Evolutionary conservation across 257 asterid species (phyloP).

Genomic region (Cruciata laevipes): DNA sequence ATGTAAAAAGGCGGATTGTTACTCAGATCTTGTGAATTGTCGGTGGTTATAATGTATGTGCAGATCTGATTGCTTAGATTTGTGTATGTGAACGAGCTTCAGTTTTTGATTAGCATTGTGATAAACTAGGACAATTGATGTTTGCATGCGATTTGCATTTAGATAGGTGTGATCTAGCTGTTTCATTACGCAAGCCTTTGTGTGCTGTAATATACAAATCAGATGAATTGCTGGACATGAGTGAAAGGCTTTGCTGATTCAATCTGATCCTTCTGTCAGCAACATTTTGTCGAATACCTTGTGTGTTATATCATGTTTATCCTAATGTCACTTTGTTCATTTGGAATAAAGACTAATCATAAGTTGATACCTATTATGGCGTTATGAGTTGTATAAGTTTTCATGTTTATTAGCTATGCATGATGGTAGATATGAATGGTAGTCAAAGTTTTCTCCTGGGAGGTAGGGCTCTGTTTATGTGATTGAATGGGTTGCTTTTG

Average conservation of each 20-base stretch:
- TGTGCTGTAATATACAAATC: background rate
- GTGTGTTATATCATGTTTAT: background rate
- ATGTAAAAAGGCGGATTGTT: background rate
- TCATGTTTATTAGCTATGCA: background rate
- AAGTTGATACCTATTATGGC: no score
- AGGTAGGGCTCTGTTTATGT: background rate
- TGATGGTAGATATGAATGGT: background rate
- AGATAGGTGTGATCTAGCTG: background rate
- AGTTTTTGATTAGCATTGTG: background rate
- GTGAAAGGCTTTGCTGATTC: background rate
- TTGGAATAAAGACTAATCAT: no score
- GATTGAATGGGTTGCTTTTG: background rate
- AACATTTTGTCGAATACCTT: background rate
- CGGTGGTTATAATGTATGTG: background rate
- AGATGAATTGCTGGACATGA: background rate
- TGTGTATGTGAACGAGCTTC: background rate
- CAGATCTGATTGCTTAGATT: background rate
- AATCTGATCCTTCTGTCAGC: background rate
- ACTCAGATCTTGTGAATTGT: slow-evolving; percentile 3
- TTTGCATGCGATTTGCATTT: background rate
- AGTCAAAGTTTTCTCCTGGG: background rate
- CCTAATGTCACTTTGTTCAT: background rate
- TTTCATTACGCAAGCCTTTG: background rate
- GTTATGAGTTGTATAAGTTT: no score
- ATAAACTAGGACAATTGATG: background rate